phyloP scores from a whole-genome alignment of 1,139 yeast genomes.

The Taphrina communis region DNA sequence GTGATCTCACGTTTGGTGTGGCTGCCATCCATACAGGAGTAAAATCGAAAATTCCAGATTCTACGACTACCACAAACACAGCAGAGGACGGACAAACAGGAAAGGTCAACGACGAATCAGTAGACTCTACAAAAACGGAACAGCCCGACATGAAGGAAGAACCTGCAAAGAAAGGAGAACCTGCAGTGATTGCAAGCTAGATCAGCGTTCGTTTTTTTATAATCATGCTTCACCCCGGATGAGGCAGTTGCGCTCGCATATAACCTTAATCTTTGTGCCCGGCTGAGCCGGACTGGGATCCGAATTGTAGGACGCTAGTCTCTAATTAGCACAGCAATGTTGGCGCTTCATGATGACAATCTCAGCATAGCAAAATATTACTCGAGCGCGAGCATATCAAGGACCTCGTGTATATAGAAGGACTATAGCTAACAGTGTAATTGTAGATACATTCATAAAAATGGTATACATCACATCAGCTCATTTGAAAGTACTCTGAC shows the following conservation, averaged over 20 bases:
- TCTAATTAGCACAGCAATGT: too few relatives aligned
- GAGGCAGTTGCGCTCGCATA: too few relatives aligned
- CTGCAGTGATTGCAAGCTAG: conserved; percentile 34
- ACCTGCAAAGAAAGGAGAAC: conserved; percentile 26
- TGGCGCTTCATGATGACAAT: too few relatives aligned
- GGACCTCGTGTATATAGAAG: not conserved
- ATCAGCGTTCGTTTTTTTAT: too few relatives aligned
- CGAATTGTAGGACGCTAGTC: too few relatives aligned
- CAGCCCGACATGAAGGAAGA: conserved; percentile 19
- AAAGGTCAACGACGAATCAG: not conserved
- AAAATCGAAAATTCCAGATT: conserved; percentile 53
- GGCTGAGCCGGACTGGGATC: too few relatives aligned
- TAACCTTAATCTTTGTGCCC: too few relatives aligned
- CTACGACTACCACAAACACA: not conserved
- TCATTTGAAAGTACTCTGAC: too few relatives aligned
- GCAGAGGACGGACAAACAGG: conserved; percentile 7
- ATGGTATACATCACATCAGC: not conserved
- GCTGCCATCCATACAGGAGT: conserved; percentile 97
- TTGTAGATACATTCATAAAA: not conserved
- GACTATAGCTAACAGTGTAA: not conserved
- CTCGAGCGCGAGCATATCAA: too few relatives aligned
- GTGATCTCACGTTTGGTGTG: conserved; percentile 92
- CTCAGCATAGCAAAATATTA: too few relatives aligned
- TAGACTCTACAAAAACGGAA: not conserved
- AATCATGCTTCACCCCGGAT: too few relatives aligned